Percentiles rank a stretch among this genome's conserved stretches.
Conservation (phyloP, 305 asterid species). For the Rubia peregrina region DNA sequence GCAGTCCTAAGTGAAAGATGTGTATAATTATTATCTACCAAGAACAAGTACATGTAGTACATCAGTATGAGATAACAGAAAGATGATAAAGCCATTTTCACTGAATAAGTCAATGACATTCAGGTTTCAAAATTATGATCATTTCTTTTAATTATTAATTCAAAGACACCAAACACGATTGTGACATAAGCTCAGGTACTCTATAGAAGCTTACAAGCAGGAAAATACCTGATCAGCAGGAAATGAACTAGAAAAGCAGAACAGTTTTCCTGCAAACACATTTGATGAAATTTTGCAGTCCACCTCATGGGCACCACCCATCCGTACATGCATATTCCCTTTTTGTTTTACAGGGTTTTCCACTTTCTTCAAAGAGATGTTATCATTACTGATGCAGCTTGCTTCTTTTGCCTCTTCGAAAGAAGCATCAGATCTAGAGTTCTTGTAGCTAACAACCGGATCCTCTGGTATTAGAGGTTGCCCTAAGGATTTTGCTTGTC, state of each 20-base stretch:
- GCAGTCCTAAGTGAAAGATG: background rate
- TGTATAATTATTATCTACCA: background rate
- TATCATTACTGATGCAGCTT: constrained; percentile 8
- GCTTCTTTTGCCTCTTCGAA: constrained; percentile 32
- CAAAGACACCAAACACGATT: background rate
- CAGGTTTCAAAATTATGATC: background rate
- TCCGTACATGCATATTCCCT: constrained; percentile 31
- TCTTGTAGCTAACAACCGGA: constrained; percentile 25
- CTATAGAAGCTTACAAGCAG: constrained; percentile 1
- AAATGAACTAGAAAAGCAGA: constrained; percentile 66
- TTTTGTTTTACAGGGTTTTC: constrained; percentile 22
- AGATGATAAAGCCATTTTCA: background rate
- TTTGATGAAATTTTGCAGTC: constrained; percentile 34
- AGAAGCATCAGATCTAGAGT: constrained; percentile 29
- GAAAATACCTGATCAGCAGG: constrained; percentile 71
- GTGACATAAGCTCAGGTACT: background rate
- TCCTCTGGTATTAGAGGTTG: constrained; percentile 28
- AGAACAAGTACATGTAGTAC: background rate
- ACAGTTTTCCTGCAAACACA: constrained; percentile 63
- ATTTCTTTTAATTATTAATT: background rate
- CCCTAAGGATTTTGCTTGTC: constrained; percentile 43
- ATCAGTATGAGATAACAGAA: background rate
- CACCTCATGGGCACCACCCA: constrained; percentile 33
- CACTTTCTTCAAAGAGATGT: constrained; percentile 14
- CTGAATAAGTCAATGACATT: background rate